Base-by-base conservation (phyloP, 2,329 filamentous ascomycete genomes). In the Atkinsonella hypoxylon region DNA sequence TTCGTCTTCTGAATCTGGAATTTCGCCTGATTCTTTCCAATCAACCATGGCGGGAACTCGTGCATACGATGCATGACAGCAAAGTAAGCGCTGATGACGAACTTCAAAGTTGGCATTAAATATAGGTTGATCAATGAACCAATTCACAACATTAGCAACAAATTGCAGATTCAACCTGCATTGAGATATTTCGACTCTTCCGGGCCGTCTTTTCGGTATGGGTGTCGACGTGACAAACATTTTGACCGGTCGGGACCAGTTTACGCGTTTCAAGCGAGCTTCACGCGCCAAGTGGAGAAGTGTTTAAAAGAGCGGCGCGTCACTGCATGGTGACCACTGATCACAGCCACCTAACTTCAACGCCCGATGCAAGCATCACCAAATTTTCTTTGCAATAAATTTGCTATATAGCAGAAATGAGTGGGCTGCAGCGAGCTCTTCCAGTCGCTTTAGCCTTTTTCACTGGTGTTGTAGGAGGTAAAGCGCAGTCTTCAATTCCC, bases 1-100 rank as follows among this genome's bases (percentile, higher is more conserved):
- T 45, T 75, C 72, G 51, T 74, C 73, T 58, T 76, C 73, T 54
- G 73, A 76, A 61, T 75, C 73, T 51, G 73, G 73, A 56, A 76
- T 67, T 59, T 73, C 71, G 58, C 73, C 73, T 61, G 71, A 60
- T 57, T 72, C 70, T 67, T 69, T 75, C 73, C 73, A 76, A 56
- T 68, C 69, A 51, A 61, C 64, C 73, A 75, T 75, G 56, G 46
- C 63, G 50, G 49, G 50, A 50, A 39, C 48, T 51, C 54, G 47
- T 45, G 41, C 42, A 39, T 32, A 34, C 48, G 13, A 45, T 31
- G 42, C 42, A 50, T 45, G 18, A 45, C 42, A 30, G 22, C 42
- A 40, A 22, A 31, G 22, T 22, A 22, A 34, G 30, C 48, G 31
- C 20, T 15, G 11, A 36, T 15, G 34, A 12, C 34, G 34, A 36